Evolutionary conservation across 192 early-diverging fungal genomes (phyloP).

Genomic region (Thamnidium elegans): DNA sequence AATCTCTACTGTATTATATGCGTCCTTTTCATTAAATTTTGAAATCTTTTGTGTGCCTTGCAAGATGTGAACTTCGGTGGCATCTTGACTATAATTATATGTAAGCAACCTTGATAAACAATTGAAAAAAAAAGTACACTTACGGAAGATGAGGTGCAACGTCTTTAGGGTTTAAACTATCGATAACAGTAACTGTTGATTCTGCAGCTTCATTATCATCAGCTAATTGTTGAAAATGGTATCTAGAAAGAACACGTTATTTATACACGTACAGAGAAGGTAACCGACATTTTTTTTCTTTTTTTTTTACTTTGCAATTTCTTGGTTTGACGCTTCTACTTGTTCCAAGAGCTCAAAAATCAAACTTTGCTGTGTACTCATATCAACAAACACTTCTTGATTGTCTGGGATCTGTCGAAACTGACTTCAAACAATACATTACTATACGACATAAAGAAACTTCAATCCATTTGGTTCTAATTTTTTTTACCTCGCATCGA

Average conservation of each 20-base stretch:
- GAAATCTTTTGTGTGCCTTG: conserved; percentile 65
- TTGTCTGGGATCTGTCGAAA: conserved; percentile 84
- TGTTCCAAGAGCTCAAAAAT: conserved; percentile 86
- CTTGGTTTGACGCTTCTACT: conserved; percentile 47
- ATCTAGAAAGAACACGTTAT: conserved; percentile 37
- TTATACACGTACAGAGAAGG: neutral
- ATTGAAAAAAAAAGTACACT: conserved; percentile 25
- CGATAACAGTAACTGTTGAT: neutral
- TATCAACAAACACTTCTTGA: conserved; percentile 87
- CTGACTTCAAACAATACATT: conserved; percentile 42
- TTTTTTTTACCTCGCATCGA: conserved; percentile 31
- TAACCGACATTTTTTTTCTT: conserved; percentile 3
- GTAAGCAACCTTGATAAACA: neutral
- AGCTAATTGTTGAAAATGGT: conserved; percentile 79
- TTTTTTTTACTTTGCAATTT: conserved; percentile 48
- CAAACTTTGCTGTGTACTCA: conserved; percentile 69
- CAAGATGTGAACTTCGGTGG: conserved; percentile 46
- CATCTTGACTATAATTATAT: conserved; percentile 9
- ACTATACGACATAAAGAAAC: neutral
- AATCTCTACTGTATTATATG: conserved; percentile 61
- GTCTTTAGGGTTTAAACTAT: neutral
- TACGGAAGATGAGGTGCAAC: conserved; percentile 58
- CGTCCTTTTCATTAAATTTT: conserved; percentile 75
- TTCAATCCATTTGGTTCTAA: neutral
- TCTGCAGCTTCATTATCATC: conserved; percentile 69